Percentiles rank a stretch among this genome's conserved stretches.
Evolutionary conservation across 768 basidiomycete species (phyloP).

Genomic region (Steccherinum ochraceum): DNA sequence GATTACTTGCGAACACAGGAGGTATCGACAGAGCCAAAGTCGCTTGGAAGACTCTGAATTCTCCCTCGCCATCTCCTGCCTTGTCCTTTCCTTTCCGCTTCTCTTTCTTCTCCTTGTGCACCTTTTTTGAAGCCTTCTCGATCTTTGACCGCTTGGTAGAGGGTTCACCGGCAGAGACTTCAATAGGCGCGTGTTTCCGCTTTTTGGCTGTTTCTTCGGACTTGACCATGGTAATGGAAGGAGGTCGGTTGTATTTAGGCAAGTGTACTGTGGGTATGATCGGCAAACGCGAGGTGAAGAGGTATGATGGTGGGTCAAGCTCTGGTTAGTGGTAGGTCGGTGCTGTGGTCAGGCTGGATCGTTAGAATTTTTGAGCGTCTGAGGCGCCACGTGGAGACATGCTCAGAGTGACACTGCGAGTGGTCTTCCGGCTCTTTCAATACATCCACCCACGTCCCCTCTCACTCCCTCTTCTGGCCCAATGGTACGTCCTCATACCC

Average conservation of each 20-base stretch:
- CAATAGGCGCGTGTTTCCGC: constrained; percentile 37
- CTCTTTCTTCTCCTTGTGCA: constrained; percentile 14
- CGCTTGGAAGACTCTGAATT: constrained; percentile 62
- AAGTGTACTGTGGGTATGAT: too few species aligned
- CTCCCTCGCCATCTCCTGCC: constrained; percentile 21
- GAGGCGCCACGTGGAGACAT: neutral
- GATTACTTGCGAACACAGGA: constrained; percentile 72
- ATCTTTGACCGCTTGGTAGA: constrained; percentile 29
- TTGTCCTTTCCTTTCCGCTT: constrained; percentile 20
- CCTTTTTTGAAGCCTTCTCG: constrained; percentile 20
- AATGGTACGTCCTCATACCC: too few species aligned
- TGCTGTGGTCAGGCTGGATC: too few species aligned
- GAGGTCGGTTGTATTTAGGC: too few species aligned
- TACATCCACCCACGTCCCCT: too few species aligned
- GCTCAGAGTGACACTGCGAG: too few species aligned
- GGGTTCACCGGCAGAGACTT: constrained; percentile 13
- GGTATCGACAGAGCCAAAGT: constrained; percentile 69
- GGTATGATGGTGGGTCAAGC: too few species aligned
- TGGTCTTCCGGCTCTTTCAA: too few species aligned
- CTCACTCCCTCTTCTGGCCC: neutral
- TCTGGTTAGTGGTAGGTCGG: too few species aligned
- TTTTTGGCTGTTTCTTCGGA: constrained; percentile 30
- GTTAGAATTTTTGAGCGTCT: neutral
- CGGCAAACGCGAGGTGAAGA: too few species aligned
- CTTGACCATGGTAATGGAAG: too few species aligned